Evolutionary conservation across 2,329 filamentous ascomycete species (phyloP).

Genomic region (Monilinia aucupariae): DNA sequence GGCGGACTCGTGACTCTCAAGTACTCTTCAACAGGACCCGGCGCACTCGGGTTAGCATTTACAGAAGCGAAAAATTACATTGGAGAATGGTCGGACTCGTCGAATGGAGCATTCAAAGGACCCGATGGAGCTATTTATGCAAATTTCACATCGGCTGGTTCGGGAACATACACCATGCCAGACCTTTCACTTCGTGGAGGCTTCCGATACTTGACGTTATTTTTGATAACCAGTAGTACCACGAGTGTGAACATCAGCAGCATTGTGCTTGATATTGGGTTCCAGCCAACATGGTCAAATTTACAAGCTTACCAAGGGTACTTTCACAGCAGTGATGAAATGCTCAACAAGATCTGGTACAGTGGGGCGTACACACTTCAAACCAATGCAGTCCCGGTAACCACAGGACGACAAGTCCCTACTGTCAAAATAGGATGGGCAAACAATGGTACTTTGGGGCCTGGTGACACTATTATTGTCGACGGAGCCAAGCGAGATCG

Average conservation of each 20-base stretch:
- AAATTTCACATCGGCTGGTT: conserved; percentile 36
- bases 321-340: conserved; percentile 45
- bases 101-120: conserved; percentile 43
- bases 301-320: conserved; percentile 48
- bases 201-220: conserved; percentile 49
- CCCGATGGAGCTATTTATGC: conserved; percentile 46
- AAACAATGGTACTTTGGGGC: conserved; percentile 35
- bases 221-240: conserved; percentile 36
- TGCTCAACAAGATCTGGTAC: conserved; percentile 51
- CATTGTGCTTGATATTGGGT: conserved; percentile 36
- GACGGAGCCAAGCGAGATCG: conserved; percentile 57
- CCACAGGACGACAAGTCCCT: conserved; percentile 34
- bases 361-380: conserved; percentile 43
- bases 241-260: conserved; percentile 31
- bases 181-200: conserved; percentile 44
- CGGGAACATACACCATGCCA: conserved; percentile 41
- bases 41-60: conserved; percentile 43
- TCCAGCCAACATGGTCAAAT: conserved; percentile 42
- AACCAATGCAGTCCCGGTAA: conserved; percentile 32
- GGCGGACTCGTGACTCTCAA: conserved; percentile 45
- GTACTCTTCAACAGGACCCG: conserved; percentile 36
- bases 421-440: conserved; percentile 35
- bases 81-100: conserved; percentile 45
- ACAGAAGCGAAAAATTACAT: conserved; percentile 45
- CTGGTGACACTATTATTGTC: conserved; percentile 34